Base-by-base conservation (phyloP, 2,329 filamentous ascomycete species). In the Phyllosticta capitalensis region DNA sequence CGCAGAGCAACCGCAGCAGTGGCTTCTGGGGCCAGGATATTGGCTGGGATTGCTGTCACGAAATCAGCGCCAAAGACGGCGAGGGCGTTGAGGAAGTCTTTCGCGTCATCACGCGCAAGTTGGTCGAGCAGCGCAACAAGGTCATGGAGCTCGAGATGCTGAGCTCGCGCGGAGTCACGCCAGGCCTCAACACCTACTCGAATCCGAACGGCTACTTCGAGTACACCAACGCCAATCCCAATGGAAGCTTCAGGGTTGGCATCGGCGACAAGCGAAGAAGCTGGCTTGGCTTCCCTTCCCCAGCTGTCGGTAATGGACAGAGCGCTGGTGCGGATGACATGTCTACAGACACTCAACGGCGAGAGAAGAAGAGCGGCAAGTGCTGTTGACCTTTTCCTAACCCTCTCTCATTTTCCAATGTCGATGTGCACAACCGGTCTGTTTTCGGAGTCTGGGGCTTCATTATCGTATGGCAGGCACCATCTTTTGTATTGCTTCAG, bases 21-120 rank as follows among this genome's bases (percentile, higher is more conserved):
- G 87, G 88, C 1, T 90, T 91, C 74, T 96, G 92, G 92, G 90
- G 87, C 21, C 89, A 94, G 71, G 92, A 96, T 69, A 85, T 91
- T 5, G 91, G 92, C 56, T 97, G 92, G 92, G 92, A 96, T 68
- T 95, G 91, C 63, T 97, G 92, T 72, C 94, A 97, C 73, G 94
- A 99, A 76, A 92, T 99, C 69, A 92, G 87, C 66, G 92, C 92
- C 54, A 92, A 95, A 78, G 91, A 87, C 68, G 92, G 92, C 60
- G 92, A 96, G 77, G 92, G 92, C 19, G 92, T 99, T 19, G 94
- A 97, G 67, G 94, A 97, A 74, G 91, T 99, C 0, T 97, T 97
- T 67, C 83, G 92, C 1, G 90, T 95, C 24, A 88, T 91, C 52
- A 94, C 92, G 9, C 80, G 95, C 67, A 95, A 95, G 75, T 75